Conservation (phyloP, 2,329 filamentous ascomycete genomes). For the Metarhizium sp. region DNA sequence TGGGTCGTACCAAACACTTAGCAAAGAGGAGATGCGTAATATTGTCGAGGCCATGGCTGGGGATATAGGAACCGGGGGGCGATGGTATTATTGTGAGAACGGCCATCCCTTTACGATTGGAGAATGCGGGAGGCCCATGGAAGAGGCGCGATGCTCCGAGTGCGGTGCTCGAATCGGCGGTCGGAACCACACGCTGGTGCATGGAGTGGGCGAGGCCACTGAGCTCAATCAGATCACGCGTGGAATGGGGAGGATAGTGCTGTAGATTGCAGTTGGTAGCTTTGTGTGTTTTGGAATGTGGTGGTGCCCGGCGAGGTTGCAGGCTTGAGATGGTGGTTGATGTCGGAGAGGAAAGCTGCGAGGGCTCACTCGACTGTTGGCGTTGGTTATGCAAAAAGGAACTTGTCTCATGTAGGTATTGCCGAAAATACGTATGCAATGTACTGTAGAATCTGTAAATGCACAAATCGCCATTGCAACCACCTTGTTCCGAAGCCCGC, state of each 20-base stretch:
- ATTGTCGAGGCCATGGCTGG: conserved; percentile 41
- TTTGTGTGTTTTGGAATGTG: too few relatives aligned
- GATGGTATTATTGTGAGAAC: conserved; percentile 53
- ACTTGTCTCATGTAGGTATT: too few relatives aligned
- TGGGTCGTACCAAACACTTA: conserved; percentile 39
- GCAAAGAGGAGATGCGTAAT: conserved; percentile 38
- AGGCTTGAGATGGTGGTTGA: too few relatives aligned
- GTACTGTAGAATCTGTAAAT: too few relatives aligned
- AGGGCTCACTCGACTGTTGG: too few relatives aligned
- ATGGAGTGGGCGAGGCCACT: conserved; percentile 40
- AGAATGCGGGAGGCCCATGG: conserved; percentile 58
- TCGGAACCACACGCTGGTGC: conserved; percentile 33
- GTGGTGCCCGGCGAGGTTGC: too few relatives aligned
- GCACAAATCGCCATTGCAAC: too few relatives aligned
- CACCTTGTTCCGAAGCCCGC: too few relatives aligned
- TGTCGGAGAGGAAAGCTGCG: too few relatives aligned
- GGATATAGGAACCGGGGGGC: conserved; percentile 43
- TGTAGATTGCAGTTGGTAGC: background rate
- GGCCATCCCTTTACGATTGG: conserved; percentile 55
- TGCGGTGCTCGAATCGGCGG: conserved; percentile 51
- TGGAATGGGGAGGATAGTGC: conserved; percentile 6
- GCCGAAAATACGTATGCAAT: too few relatives aligned
- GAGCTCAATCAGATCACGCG: background rate
- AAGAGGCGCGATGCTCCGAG: conserved; percentile 50
- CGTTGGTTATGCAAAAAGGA: too few relatives aligned